These are phyloP conservation scores for Penicillium cataractarum DNA, from an alignment of 495 filamentous ascomycete genomes.

Conservation along the genomic window DNA sequence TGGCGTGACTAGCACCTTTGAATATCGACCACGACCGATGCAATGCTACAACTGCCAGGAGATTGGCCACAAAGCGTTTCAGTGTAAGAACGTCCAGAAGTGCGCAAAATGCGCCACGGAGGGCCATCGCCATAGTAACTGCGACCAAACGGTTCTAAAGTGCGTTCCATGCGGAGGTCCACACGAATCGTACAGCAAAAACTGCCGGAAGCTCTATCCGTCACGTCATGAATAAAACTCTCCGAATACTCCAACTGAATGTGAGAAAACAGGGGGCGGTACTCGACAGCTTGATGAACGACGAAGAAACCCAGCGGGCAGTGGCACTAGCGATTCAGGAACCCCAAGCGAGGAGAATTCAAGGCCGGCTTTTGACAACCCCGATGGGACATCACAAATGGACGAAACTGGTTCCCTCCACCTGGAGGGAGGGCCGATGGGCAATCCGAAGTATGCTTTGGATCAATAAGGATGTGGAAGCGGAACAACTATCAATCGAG, in stretches of 20 bases:
- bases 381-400: slow-evolving; percentile 34
- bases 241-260: slow-evolving; percentile 35
- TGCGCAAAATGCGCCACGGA: slow-evolving; percentile 33
- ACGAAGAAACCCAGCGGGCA: slow-evolving; percentile 21
- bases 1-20: slow-evolving; percentile 30
- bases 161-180: slow-evolving; percentile 4
- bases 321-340: slow-evolving; percentile 31
- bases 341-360: slow-evolving; percentile 28
- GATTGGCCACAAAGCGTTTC: slow-evolving; percentile 17
- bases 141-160: slow-evolving; percentile 1
- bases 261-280: slow-evolving; percentile 33
- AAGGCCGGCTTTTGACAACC: slow-evolving; percentile 26
- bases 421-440: slow-evolving; percentile 19
- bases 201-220: slow-evolving; percentile 33
- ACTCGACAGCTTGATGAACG: slow-evolving; percentile 36
- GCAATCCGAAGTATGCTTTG: slow-evolving; percentile 37
- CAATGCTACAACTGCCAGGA: slow-evolving; percentile 37
- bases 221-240: slow-evolving; percentile 30
- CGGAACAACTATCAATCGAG: slow-evolving; percentile 28
- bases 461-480: slow-evolving; percentile 32
- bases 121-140: slow-evolving; percentile 31
- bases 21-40: slow-evolving; percentile 29
- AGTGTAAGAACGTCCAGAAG: slow-evolving; percentile 30
- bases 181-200: slow-evolving; percentile 27
- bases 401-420: slow-evolving; percentile 34